Conservation (phyloP, 371 early-diverging fungal genomes). For the Batrachochytrium dendrobatidis region DNA sequence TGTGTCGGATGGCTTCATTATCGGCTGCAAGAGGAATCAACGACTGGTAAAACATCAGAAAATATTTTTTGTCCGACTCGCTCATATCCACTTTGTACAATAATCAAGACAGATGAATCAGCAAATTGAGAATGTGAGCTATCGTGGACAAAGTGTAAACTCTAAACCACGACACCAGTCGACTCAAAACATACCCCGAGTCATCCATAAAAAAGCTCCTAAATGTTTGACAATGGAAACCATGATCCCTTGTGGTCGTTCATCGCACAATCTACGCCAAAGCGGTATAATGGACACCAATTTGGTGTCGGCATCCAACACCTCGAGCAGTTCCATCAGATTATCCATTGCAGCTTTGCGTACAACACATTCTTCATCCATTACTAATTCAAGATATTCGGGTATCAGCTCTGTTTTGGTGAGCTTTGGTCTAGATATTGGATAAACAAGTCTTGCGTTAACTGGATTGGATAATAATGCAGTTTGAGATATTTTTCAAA, state of each 20-base stretch:
- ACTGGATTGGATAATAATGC: background rate
- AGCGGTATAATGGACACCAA: constrained; percentile 21
- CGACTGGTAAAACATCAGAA: constrained; percentile 22
- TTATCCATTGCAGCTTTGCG: constrained; percentile 30
- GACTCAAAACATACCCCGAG: constrained; percentile 9
- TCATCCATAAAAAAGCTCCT: constrained; percentile 28
- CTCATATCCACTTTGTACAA: constrained; percentile 17
- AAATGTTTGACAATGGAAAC: constrained; percentile 19
- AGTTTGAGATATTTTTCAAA: background rate
- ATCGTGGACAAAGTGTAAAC: background rate
- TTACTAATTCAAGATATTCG: constrained; percentile 34
- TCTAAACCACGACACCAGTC: background rate
- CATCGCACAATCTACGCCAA: constrained; percentile 31
- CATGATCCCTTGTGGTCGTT: constrained; percentile 16
- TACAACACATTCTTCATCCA: constrained; percentile 37
- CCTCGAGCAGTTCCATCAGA: constrained; percentile 23
- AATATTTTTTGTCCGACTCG: constrained; percentile 20
- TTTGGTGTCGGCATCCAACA: constrained; percentile 14
- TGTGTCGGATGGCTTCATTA: constrained; percentile 16
- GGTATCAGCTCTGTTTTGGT: constrained; percentile 22
- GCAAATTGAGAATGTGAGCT: background rate
- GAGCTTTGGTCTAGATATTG: constrained; percentile 19
- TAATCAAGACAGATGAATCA: background rate
- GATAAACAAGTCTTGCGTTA: background rate
- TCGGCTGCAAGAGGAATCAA: constrained; percentile 6